Evolutionary conservation across 2,329 filamentous ascomycete genomes (phyloP).

Genomic region (Trichoderma sp.): DNA sequence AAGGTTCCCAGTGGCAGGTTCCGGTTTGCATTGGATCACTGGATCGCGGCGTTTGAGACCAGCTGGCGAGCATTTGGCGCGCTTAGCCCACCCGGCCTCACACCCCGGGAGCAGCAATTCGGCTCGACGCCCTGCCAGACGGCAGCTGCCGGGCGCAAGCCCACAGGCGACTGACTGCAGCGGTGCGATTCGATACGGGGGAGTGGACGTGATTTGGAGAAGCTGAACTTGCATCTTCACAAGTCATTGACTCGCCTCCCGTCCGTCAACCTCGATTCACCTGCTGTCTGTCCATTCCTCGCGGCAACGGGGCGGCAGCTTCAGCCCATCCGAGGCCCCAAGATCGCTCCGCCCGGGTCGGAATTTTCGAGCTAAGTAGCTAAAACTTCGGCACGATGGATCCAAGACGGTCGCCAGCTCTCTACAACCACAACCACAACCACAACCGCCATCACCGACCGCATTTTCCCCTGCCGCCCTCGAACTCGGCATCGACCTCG

Average conservation of each 20-base stretch:
- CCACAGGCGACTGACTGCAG: neutral
- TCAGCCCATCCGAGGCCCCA: neutral
- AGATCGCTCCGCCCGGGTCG: conserved; percentile 21
- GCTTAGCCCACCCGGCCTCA: conserved; percentile 3
- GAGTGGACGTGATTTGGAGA: neutral
- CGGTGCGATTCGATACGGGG: neutral
- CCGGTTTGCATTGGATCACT: neutral
- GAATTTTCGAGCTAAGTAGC: conserved; percentile 23
- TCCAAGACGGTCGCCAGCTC: conserved; percentile 24
- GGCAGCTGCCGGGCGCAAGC: conserved; percentile 7
- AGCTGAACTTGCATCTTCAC: neutral
- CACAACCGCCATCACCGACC: conserved; percentile 18
- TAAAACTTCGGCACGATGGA: conserved; percentile 25
- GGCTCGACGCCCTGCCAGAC: conserved; percentile 7
- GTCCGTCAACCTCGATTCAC: neutral
- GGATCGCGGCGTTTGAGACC: neutral
- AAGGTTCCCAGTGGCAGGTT: neutral
- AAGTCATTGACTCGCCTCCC: neutral
- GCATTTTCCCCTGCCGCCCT: conserved; percentile 9
- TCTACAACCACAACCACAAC: conserved; percentile 13
- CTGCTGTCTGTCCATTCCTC: neutral
- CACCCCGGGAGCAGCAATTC: neutral
- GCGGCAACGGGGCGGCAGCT: conserved; percentile 1
- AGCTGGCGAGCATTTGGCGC: neutral
- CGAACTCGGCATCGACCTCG: conserved; percentile 24